phyloP scores from a whole-genome alignment of 257 asterid species.

The Avicennia marina region DNA sequence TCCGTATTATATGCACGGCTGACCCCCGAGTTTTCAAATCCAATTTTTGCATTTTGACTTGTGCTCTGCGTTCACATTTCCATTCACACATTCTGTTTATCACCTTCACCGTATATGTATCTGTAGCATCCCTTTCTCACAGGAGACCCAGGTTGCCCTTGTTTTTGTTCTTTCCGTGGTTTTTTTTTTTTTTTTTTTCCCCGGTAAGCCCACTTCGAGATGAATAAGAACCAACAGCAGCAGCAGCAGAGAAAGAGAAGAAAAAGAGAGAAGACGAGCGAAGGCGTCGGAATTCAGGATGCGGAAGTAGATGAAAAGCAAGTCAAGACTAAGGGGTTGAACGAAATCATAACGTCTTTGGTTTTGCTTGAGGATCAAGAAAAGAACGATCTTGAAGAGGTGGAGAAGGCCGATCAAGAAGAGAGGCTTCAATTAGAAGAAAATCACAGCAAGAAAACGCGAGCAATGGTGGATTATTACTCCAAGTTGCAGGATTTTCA shows the following conservation, averaged over 20 bases:
- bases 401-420: constrained; percentile 37
- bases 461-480: constrained; percentile 59
- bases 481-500: constrained; percentile 42
- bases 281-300: neutral
- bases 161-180: neutral
- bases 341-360: constrained; percentile 72
- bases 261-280: constrained; percentile 22
- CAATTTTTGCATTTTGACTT: constrained; percentile 33
- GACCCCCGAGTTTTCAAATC: constrained; percentile 27
- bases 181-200: neutral
- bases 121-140: neutral
- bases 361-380: constrained; percentile 78
- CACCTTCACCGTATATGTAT: constrained; percentile 29
- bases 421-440: constrained; percentile 41
- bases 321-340: constrained; percentile 66
- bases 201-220: constrained; percentile 20
- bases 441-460: constrained; percentile 36
- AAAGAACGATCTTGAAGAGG: constrained; percentile 42
- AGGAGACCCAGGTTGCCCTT: constrained; percentile 9
- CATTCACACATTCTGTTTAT: constrained; percentile 41
- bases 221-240: constrained; percentile 38
- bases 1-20: constrained; percentile 1
- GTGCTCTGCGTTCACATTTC: constrained; percentile 39
- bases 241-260: constrained; percentile 37
- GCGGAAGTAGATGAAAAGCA: constrained; percentile 37